These are phyloP conservation scores for Trichoderma sp. DNA, from an alignment of 2,329 filamentous ascomycete genomes.

Conservation along the genomic window DNA sequence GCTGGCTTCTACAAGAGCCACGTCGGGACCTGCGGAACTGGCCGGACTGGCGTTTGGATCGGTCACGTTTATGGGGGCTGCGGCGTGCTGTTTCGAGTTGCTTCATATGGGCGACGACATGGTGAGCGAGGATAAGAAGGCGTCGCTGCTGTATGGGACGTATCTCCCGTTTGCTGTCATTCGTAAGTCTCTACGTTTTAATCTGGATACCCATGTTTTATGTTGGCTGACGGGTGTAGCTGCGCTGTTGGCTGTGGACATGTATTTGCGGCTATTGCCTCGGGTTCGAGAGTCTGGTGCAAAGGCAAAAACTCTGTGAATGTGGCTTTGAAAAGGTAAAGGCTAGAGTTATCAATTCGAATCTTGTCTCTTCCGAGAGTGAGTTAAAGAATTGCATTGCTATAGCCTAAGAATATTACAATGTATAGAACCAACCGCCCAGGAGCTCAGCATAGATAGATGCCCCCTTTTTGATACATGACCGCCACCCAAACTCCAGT, in stretches of 20 bases:
- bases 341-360: not conserved
- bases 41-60: conserved; percentile 56
- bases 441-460: not conserved
- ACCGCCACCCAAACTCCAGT: conserved; percentile 26
- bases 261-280: conserved; percentile 55
- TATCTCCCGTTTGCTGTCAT: conserved; percentile 58
- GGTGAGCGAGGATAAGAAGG: conserved; percentile 51
- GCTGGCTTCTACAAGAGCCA: conserved; percentile 43
- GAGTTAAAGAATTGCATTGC: not conserved
- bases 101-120: conserved; percentile 52
- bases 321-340: not conserved
- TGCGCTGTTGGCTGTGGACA: conserved; percentile 55
- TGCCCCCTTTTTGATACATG: conserved; percentile 5
- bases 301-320: conserved; percentile 45
- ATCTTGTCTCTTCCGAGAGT: not conserved
- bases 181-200: conserved; percentile 48
- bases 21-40: conserved; percentile 51
- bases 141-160: conserved; percentile 51
- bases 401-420: not conserved
- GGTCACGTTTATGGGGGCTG: conserved; percentile 56
- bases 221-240: conserved; percentile 43
- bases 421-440: conserved; percentile 2
- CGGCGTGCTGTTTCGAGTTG: conserved; percentile 56
- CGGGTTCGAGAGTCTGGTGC: conserved; percentile 43
- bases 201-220: not conserved